Conservation (phyloP, 2,329 filamentous ascomycete genomes). For the Penicillium sp. region DNA sequence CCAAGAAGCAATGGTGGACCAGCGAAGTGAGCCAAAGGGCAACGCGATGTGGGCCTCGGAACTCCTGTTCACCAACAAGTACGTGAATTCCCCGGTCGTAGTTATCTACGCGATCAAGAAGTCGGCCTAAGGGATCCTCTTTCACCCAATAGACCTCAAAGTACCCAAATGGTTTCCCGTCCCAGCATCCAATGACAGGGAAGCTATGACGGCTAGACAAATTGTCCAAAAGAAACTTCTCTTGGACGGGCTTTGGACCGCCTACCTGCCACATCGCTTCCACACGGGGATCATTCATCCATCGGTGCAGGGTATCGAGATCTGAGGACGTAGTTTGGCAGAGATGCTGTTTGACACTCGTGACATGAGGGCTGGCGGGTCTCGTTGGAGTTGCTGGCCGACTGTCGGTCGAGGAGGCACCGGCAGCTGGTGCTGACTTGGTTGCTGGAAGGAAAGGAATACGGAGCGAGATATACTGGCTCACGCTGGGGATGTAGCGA, state of each 20-base stretch:
- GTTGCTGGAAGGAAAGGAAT: slow-evolving; percentile 67
- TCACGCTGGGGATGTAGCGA: slow-evolving; percentile 79
- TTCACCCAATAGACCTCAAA: slow-evolving; percentile 99
- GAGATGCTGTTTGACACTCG: slow-evolving; percentile 50
- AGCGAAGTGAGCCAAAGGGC: slow-evolving; percentile 80
- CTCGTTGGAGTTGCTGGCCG: slow-evolving; percentile 29
- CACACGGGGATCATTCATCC: slow-evolving; percentile 88
- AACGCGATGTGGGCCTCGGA: slow-evolving; percentile 76
- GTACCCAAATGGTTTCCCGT: slow-evolving; percentile 92
- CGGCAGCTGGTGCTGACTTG: slow-evolving; percentile 48
- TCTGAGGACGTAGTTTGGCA: slow-evolving; percentile 54
- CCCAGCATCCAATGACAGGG: slow-evolving; percentile 90
- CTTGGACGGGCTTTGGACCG: slow-evolving; percentile 60
- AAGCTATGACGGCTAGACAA: slow-evolving; percentile 77
- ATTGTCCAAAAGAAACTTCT: slow-evolving; percentile 69
- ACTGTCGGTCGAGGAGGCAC: slow-evolving; percentile 52
- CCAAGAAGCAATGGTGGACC: slow-evolving; percentile 81
- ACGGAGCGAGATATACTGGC: slow-evolving; percentile 86
- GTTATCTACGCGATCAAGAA: slow-evolving; percentile 70
- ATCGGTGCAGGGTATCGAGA: slow-evolving; percentile 74
- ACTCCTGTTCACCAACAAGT: slow-evolving; percentile 89
- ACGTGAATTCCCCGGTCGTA: slow-evolving; percentile 90
- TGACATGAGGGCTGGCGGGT: slow-evolving; percentile 37
- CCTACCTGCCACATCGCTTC: slow-evolving; percentile 80
- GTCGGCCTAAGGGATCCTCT: slow-evolving; percentile 77